Evolutionary conservation across 75 land plant species (phyloP).

Genomic region (Selaginella tamariscina): DNA sequence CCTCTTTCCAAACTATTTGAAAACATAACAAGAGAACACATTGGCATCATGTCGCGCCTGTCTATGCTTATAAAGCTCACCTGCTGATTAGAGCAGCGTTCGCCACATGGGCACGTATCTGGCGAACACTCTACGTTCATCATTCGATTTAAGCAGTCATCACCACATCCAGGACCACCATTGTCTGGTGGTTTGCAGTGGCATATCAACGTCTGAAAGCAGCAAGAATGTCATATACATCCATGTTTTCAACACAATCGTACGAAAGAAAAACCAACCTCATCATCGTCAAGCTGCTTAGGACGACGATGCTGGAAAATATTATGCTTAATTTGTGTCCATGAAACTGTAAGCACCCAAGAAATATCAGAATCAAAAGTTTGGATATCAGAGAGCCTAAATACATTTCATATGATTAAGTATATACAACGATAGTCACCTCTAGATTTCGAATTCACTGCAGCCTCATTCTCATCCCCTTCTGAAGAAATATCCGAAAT

Average conservation of each 20-base stretch:
- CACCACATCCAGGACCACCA: constrained; percentile 67
- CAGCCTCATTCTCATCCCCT: constrained; percentile 25
- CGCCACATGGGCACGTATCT: constrained; percentile 88
- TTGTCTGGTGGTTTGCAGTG: constrained; percentile 55
- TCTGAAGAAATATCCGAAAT: constrained; percentile 59
- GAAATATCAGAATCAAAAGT: background rate
- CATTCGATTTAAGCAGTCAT: constrained; percentile 76
- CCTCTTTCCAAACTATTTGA: constrained; percentile 64
- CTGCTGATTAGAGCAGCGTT: constrained; percentile 89
- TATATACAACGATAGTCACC: no score
- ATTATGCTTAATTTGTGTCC: constrained; percentile 52
- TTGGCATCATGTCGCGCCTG: background rate
- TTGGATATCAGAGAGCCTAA: background rate
- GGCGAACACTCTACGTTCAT: constrained; percentile 78
- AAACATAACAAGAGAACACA: background rate
- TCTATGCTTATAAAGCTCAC: constrained; percentile 21
- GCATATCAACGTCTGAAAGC: constrained; percentile 74
- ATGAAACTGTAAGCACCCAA: constrained; percentile 19
- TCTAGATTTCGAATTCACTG: constrained; percentile 17
- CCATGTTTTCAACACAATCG: background rate
- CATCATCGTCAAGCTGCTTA: constrained; percentile 63
- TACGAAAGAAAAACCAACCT: constrained; percentile 44
- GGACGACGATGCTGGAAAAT: constrained; percentile 59
- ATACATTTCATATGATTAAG: no score
- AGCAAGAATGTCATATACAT: background rate